These are phyloP conservation scores for Mycena vulgaris DNA, from an alignment of 768 basidiomycete species.

Conservation along the genomic window DNA sequence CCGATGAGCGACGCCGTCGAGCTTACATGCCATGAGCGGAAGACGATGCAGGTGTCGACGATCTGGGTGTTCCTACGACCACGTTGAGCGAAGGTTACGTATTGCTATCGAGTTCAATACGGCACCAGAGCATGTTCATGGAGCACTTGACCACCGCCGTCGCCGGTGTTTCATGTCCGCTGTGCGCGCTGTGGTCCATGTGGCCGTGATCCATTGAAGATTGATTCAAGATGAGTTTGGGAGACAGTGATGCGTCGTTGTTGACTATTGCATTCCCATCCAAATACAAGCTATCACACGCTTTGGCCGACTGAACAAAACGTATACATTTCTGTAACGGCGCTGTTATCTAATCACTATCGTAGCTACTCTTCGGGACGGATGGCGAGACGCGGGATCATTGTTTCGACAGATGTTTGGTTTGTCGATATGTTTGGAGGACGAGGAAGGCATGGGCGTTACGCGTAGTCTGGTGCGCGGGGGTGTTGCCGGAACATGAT, in stretches of 20 bases:
- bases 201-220: background rate
- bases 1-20: slow-evolving; percentile 70
- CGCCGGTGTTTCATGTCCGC: slow-evolving; percentile 64
- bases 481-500: too few relatives aligned
- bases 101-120: background rate
- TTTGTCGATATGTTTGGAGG: too few relatives aligned
- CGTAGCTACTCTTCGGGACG: too few relatives aligned
- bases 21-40: slow-evolving; percentile 82
- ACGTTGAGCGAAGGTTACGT: slow-evolving; percentile 11
- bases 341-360: too few relatives aligned
- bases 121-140: slow-evolving; percentile 88
- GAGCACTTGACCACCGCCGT: slow-evolving; percentile 68
- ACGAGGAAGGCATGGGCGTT: too few relatives aligned
- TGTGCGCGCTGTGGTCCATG: slow-evolving; percentile 63
- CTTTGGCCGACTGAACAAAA: background rate
- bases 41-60: slow-evolving; percentile 86
- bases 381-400: too few relatives aligned
- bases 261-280: background rate
- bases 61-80: slow-evolving; percentile 76
- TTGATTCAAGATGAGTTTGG: too few relatives aligned
- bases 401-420: too few relatives aligned
- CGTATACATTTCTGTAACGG: too few relatives aligned
- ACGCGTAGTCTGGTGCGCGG: too few relatives aligned
- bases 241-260: background rate
- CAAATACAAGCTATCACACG: background rate